Base-by-base conservation (phyloP, 768 basidiomycete genomes). In the Trichaptum fuscoviolaceum region DNA sequence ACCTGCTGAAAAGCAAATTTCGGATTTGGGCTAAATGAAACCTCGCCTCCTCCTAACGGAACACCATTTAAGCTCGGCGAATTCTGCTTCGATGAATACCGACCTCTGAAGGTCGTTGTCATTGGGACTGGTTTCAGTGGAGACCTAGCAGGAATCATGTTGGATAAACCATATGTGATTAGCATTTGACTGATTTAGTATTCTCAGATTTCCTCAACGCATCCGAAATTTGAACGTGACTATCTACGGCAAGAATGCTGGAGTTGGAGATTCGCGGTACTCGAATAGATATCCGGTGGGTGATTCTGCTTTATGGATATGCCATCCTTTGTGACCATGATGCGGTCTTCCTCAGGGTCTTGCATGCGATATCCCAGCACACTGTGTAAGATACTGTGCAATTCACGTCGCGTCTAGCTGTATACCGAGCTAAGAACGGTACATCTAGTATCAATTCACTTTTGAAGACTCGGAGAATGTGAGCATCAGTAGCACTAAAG, bases 251-350 rank as follows among this genome's bases (percentile, higher is more conserved):
- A 84, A 85, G 66, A 80, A 82, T 62, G 75, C 78, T n/a, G 83
- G 81, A 1, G 77, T 90, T 24, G 88, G 87, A 9, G 88, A 87
- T 1, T 83, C 86, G 1, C 89, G 88, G 88, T 83, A 77, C 69
- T 74, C 76, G 10, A 87, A 86, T 66, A 79, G 73, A 65, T 87
- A 87, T 71, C 85, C 85, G 5, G 84, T 84, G 62, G 71, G 79
- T 71, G 34, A 5, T 23, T 65, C 35, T 24, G 34, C 59, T 27
- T 3, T 2, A 30, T 58, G 57, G 57, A n/a, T 9, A n/a, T n/a
- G 57, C 57, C n/a, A 26, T n/a, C 57, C 9, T 26, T 58, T 7
- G 9, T n/a, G 57, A 58, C 30, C 30, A 30, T 58, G 57, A 9
- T 8, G 57, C 15, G 24, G 17, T 6, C 25, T 25, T 67, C 23